Base-by-base conservation (phyloP, 83 land plant genomes). In the Diphasiastrum complanatum region DNA sequence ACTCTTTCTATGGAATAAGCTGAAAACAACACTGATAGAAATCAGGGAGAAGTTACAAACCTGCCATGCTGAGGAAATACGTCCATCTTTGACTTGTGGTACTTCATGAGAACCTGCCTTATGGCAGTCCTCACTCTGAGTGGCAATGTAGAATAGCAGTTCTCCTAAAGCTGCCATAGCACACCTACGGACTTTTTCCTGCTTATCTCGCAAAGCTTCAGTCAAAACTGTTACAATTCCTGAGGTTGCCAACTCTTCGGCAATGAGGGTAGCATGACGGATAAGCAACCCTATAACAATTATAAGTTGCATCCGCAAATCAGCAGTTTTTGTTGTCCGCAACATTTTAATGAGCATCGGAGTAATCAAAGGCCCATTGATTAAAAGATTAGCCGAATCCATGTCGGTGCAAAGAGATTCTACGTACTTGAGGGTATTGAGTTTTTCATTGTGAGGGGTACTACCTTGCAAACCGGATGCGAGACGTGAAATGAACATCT, bases 131-230 rank as follows among this genome's bases (percentile, higher is more conserved):
- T 84, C 93, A 76, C 57, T 72, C 48, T 83, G 88, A 47, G 97
- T 86, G 31, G 93, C 80, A 32, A 95, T 86, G 60, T 95, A 90
- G 59, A 90, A 95, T 33, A 95, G 47, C 54, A 95, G 72, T 64
- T 95, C 99, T 32, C 99, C 99, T 27, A 95, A 66, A 43, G 99
- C 83, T 68, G 99, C 99, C 99, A 95, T 95, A 18, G 86, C 84
- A 65, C 82, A 89, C 50, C 99, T 79, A 74, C 99, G 76, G 3
- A 84, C 91, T 79, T 84, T 95, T 38, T 95, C 99, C 61, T 89
- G 90, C 51, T 74, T 86, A 51, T 95, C 99, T 41, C 99, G 82
- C 12, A 95, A 77, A 27, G 91, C 85, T 67, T 89, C 85, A 28
- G 81, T 78, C 64, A 95, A 75, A 29, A 87, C 82, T 53, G 79